Evolutionary conservation across 2,329 filamentous ascomycete species (phyloP), one percentile per base, ranked within the genome.

Genomic region (Fusarium brachygibbosum): DNA sequence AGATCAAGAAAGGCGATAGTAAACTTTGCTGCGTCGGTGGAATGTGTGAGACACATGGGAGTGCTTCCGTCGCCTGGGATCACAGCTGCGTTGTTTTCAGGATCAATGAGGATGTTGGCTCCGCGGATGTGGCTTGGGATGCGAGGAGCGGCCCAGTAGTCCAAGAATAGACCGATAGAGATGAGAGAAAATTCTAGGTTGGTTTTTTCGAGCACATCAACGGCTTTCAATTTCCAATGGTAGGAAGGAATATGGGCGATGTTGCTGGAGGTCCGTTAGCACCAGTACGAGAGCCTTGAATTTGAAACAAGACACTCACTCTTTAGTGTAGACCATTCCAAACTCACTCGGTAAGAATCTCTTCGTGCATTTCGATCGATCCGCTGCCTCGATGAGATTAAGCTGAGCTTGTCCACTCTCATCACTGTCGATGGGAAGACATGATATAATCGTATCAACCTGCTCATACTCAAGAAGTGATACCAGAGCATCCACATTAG

Each of bases 371-470:
- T 3, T 13, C 0, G 50, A 58, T 2, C 17, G 3, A 1, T 34
- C 25, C 7, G 56, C 50, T 0, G 40, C 50, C 9, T 45, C 32
- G 2, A 58, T 56, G 19, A 58, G 56, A 12, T 58, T 45, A 13
- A 58, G 17, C 16, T 56, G 50, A 10, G 50, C 56, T 38, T 45
- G 25, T 10, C 56, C 56, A 9, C 56, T 56, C 3, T 58, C 56
- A 11, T 56, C 56, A 1, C 12, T 23, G 3, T 56, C 23, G 5
- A 56, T 56, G 25, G 56, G 42, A 7, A 41, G 23, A 19, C 32
- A 14, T 5, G 56, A 56, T 38, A 58, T 45, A 2, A 45, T n/a
- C 5, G 32, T 45, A 5, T 37, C 25, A 2, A 56, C 10, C 5
- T 45, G 10, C 10, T 58, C 56, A 9, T 13, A 25, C 7, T 56